Percentiles rank a stretch among this genome's conserved stretches.
Conservation (phyloP, 129 eudicot genomes). For the Helianthus tuberosus region DNA sequence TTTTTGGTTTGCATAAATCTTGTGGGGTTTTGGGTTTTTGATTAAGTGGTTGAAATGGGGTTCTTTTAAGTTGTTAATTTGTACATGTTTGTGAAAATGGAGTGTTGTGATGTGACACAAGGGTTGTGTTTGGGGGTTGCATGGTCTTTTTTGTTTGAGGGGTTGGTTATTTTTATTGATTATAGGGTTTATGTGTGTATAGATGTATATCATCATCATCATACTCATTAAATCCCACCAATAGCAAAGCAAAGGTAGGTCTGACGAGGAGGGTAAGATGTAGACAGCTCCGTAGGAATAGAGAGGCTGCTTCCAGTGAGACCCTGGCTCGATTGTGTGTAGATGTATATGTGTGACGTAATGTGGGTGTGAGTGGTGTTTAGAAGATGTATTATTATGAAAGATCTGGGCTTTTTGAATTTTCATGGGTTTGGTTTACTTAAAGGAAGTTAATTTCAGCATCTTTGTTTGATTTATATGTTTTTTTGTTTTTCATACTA, state of each 20-base stretch:
- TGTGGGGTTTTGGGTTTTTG: background rate
- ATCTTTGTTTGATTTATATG: background rate
- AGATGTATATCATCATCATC: too few species aligned
- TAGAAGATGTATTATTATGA: background rate
- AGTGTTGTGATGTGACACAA: background rate
- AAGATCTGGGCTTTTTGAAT: background rate
- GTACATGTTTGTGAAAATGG: background rate
- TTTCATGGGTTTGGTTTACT: background rate
- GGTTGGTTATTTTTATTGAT: constrained; percentile 1
- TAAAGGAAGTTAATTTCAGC: background rate
- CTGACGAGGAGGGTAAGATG: too few species aligned
- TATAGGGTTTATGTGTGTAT: background rate
- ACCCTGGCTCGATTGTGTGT: too few species aligned
- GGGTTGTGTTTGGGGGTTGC: background rate
- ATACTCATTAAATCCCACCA: too few species aligned
- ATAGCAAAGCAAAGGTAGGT: too few species aligned
- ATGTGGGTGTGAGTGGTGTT: background rate
- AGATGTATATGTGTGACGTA: background rate
- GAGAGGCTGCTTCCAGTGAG: too few species aligned
- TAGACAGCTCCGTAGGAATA: too few species aligned
- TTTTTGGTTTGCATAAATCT: background rate
- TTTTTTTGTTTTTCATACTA: background rate
- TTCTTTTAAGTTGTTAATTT: background rate
- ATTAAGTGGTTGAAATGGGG: background rate
- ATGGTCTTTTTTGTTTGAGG: background rate